These are phyloP conservation scores for Chloranthus sessilifolius DNA, from an alignment of 164 flowering plant species.

Conservation along the genomic window DNA sequence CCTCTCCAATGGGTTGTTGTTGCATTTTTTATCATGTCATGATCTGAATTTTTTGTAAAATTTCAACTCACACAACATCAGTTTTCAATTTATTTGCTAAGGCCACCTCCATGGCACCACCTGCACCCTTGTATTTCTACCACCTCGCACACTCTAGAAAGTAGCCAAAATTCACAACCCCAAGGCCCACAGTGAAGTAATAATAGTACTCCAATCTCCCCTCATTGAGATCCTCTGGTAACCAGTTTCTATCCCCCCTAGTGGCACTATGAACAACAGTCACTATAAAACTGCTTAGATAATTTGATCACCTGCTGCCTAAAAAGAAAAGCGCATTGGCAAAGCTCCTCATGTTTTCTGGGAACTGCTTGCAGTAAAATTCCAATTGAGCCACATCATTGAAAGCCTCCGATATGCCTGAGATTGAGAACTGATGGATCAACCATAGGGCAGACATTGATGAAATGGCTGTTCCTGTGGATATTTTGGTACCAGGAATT, in stretches of 20 bases:
- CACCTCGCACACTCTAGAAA: constrained; percentile 32
- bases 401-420: constrained; percentile 76
- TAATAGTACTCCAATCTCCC: constrained; percentile 46
- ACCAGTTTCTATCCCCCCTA: constrained; percentile 27
- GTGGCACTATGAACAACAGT: constrained; percentile 42
- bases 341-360: constrained; percentile 68
- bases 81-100: too few relatives aligned
- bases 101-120: too few relatives aligned
- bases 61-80: too few relatives aligned
- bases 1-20: too few relatives aligned
- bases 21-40: too few relatives aligned
- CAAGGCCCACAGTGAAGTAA: constrained; percentile 30
- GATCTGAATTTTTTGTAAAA: too few relatives aligned
- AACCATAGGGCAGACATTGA: constrained; percentile 43
- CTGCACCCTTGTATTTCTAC: too few relatives aligned
- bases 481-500: too few relatives aligned
- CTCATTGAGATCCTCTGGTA: constrained; percentile 38
- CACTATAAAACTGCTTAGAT: constrained; percentile 47
- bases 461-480: too few relatives aligned
- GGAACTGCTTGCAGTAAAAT: constrained; percentile 68
- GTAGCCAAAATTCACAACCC: constrained; percentile 29
- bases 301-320: constrained; percentile 45
- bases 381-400: constrained; percentile 65
- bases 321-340: constrained; percentile 48
- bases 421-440: constrained; percentile 56